These are phyloP conservation scores for Yamadazyma kitorensis DNA, from an alignment of 805 yeast genomes.

Conservation along the genomic window DNA sequence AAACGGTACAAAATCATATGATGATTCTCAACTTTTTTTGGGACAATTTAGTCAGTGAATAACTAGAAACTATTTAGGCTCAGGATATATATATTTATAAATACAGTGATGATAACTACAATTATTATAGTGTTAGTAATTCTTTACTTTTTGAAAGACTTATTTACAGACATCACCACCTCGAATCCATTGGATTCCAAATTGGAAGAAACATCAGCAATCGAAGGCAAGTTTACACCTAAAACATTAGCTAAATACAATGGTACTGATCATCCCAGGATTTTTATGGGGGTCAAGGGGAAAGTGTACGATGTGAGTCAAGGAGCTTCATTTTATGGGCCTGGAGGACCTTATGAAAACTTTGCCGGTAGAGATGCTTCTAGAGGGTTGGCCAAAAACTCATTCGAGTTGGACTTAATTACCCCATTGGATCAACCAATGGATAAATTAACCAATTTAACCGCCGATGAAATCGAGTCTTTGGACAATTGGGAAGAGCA, in stretches of 20 bases:
- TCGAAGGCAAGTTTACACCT: slow-evolving; percentile 68
- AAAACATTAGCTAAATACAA: slow-evolving; percentile 67
- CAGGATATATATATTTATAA: no score
- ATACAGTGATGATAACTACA: slow-evolving; percentile 22
- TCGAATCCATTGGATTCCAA: slow-evolving; percentile 29
- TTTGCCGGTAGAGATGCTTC: slow-evolving; percentile 97
- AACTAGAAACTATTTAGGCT: no score
- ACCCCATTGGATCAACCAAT: slow-evolving; percentile 74
- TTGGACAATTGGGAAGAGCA: slow-evolving; percentile 83
- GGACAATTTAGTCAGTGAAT: no score
- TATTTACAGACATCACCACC: slow-evolving; percentile 21
- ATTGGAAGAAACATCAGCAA: slow-evolving; percentile 24
- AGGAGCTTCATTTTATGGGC: slow-evolving; percentile 88
- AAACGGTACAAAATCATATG: no score
- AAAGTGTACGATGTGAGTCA: slow-evolving; percentile 78
- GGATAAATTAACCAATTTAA: slow-evolving; percentile 65
- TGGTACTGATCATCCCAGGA: slow-evolving; percentile 75
- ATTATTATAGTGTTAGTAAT: slow-evolving; percentile 30
- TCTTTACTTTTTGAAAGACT: slow-evolving; percentile 28
- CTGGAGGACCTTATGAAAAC: slow-evolving; percentile 90
- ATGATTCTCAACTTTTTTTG: no score
- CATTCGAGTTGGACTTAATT: slow-evolving; percentile 68
- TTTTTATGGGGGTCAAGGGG: slow-evolving; percentile 85
- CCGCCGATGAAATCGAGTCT: slow-evolving; percentile 57
- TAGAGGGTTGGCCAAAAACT: slow-evolving; percentile 84